Evolutionary conservation across 768 basidiomycete genomes (phyloP).

Genomic region (Pulveroboletus sp.): DNA sequence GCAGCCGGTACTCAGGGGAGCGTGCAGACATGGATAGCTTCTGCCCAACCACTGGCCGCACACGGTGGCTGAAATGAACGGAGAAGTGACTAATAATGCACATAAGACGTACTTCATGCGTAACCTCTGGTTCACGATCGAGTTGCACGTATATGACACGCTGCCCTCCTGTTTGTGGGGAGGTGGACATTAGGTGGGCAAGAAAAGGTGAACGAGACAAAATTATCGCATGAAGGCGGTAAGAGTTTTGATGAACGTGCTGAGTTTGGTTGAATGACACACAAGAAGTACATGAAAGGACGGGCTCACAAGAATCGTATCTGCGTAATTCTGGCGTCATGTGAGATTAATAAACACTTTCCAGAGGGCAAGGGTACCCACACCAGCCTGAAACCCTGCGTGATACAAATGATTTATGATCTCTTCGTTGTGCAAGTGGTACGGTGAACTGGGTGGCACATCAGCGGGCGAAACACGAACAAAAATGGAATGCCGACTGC

Average conservation of each 20-base stretch:
- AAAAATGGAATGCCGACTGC: conserved; percentile 45
- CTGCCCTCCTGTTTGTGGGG: conserved; percentile 62
- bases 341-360: conserved; percentile 11
- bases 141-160: conserved; percentile 72
- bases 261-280: conserved; percentile 28
- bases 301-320: conserved; percentile 68
- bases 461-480: conserved; percentile 1
- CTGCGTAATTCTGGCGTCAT: conserved; percentile 68
- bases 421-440: conserved; percentile 69
- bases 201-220: conserved; percentile 86
- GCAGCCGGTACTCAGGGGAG: conserved; percentile 15
- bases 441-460: conserved; percentile 37
- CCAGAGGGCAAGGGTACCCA: conserved; percentile 40
- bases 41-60: conserved; percentile 17
- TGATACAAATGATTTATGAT: conserved; percentile 79
- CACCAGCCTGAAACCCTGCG: conserved; percentile 78
- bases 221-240: conserved; percentile 81
- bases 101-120: conserved; percentile 65
- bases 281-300: conserved; percentile 3
- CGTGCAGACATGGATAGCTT: conserved; percentile 17
- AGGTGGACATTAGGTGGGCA: conserved; percentile 84
- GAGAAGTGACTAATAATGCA: conserved; percentile 19
- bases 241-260: conserved; percentile 74
- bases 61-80: conserved; percentile 32
- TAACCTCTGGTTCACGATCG: conserved; percentile 78